Evolutionary conservation across 805 yeast genomes (phyloP).

Genomic region (Candida lessepsii): DNA sequence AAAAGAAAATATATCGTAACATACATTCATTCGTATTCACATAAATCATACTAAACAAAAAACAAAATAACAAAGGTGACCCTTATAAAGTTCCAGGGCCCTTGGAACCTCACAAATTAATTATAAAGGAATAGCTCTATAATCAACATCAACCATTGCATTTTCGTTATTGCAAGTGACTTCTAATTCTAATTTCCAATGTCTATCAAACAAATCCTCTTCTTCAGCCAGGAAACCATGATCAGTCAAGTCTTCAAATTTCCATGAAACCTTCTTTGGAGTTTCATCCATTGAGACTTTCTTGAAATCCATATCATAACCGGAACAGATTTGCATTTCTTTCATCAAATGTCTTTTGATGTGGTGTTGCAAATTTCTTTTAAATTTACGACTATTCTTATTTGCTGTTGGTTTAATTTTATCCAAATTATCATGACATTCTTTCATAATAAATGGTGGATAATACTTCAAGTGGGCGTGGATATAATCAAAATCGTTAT

Average conservation of each 20-base stretch:
- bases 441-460: conserved; percentile 72
- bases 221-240: conserved; percentile 53
- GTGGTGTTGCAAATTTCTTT: conserved; percentile 73
- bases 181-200: conserved; percentile 63
- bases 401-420: conserved; percentile 71
- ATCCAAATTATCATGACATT: conserved; percentile 66
- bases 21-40: conserved; percentile 10
- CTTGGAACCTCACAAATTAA: conserved; percentile 1
- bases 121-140: conserved; percentile 49
- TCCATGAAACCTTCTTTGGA: conserved; percentile 58
- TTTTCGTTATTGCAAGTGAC: conserved; percentile 65
- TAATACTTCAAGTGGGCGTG: conserved; percentile 66
- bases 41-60: conserved; percentile 1
- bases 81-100: conserved; percentile 3
- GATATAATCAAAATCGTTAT: conserved; percentile 66
- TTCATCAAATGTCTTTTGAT: conserved; percentile 66
- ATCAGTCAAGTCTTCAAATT: conserved; percentile 54
- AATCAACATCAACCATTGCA: conserved; percentile 67
- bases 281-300: conserved; percentile 47
- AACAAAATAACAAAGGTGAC: conserved; percentile 1
- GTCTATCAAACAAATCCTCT: conserved; percentile 48
- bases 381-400: conserved; percentile 68
- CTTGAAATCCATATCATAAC: conserved; percentile 53
- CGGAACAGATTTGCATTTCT: conserved; percentile 63
- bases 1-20: too few relatives aligned